Evolutionary conservation across 2,329 filamentous ascomycete species (phyloP).

Genomic region (Aureobasidium sp.): DNA sequence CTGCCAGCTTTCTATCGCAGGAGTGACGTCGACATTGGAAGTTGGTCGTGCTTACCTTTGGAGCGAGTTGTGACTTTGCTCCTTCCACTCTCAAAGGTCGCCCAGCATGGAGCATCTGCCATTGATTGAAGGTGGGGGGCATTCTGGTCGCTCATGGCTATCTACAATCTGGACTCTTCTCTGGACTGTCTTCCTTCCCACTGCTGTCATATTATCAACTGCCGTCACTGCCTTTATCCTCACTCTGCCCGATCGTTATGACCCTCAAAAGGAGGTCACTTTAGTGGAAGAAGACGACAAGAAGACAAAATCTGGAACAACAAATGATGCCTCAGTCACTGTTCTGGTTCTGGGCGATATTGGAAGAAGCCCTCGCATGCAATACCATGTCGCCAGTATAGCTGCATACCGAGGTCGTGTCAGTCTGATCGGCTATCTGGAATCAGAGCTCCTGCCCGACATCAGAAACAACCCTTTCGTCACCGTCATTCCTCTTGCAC

Average conservation of each 20-base stretch:
- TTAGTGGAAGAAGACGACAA: slow-evolving; percentile 23
- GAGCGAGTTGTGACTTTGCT: not conserved
- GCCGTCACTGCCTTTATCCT: slow-evolving; percentile 44
- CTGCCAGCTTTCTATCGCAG: not conserved
- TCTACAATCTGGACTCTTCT: slow-evolving; percentile 7
- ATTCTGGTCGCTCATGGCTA: not conserved
- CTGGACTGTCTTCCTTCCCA: slow-evolving; percentile 32
- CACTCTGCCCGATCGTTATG: slow-evolving; percentile 46
- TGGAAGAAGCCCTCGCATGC: slow-evolving; percentile 93
- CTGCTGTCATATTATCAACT: slow-evolving; percentile 32
- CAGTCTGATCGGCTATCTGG: slow-evolving; percentile 80
- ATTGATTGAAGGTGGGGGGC: not conserved
- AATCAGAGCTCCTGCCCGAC: slow-evolving; percentile 74
- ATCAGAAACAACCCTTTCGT: slow-evolving; percentile 62
- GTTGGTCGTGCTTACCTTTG: not conserved
- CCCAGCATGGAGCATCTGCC: not conserved
- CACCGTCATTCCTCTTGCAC: slow-evolving; percentile 59
- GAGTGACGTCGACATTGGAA: not conserved
- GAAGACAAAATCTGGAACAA: slow-evolving; percentile 22
- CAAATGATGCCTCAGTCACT: slow-evolving; percentile 52
- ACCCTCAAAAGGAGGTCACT: slow-evolving; percentile 27
- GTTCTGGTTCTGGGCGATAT: slow-evolving; percentile 92
- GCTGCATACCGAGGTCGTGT: slow-evolving; percentile 73
- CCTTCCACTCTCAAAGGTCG: not conserved
- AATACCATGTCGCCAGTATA: slow-evolving; percentile 92